Conservation (phyloP, 2,329 filamentous ascomycete genomes). For the Hymenoscyphus albidus region DNA sequence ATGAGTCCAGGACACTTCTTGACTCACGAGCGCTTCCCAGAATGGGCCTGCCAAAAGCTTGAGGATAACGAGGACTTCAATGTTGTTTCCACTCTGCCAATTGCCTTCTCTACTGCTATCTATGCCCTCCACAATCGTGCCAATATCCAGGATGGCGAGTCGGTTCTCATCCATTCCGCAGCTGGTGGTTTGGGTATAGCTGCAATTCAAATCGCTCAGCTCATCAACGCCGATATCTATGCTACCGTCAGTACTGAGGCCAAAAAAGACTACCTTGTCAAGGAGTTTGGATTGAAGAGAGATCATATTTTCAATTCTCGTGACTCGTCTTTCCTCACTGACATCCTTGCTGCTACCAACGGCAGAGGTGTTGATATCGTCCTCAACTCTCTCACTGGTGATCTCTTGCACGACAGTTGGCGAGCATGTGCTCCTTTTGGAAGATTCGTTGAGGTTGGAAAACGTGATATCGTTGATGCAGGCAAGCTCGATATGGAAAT, state of each 20-base stretch:
- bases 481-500: slow-evolving; percentile 27
- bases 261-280: slow-evolving; percentile 12
- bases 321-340: slow-evolving; percentile 22
- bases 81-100: slow-evolving; percentile 18
- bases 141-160: slow-evolving; percentile 21
- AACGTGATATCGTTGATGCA: slow-evolving; percentile 31
- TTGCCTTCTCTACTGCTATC: slow-evolving; percentile 20
- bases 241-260: slow-evolving; percentile 21
- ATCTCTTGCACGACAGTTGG: slow-evolving; percentile 30
- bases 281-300: slow-evolving; percentile 1
- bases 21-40: slow-evolving; percentile 7
- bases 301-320: slow-evolving; percentile 14
- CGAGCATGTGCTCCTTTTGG: slow-evolving; percentile 36
- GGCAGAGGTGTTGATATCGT: slow-evolving; percentile 28
- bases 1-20: slow-evolving; percentile 9
- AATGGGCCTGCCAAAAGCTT: slow-evolving; percentile 22
- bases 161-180: slow-evolving; percentile 34
- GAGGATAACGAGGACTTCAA: slow-evolving; percentile 17
- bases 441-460: slow-evolving; percentile 39
- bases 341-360: slow-evolving; percentile 22
- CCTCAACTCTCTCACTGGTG: slow-evolving; percentile 25
- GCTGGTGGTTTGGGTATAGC: slow-evolving; percentile 34
- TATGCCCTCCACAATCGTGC: slow-evolving; percentile 19
- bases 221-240: slow-evolving; percentile 31
- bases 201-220: slow-evolving; percentile 31